Percentiles rank a stretch among this genome's conserved stretches.
These are phyloP conservation scores for Pisolithus thermaeus DNA, from an alignment of 1,284 basidiomycete species.

Conservation along the genomic window DNA sequence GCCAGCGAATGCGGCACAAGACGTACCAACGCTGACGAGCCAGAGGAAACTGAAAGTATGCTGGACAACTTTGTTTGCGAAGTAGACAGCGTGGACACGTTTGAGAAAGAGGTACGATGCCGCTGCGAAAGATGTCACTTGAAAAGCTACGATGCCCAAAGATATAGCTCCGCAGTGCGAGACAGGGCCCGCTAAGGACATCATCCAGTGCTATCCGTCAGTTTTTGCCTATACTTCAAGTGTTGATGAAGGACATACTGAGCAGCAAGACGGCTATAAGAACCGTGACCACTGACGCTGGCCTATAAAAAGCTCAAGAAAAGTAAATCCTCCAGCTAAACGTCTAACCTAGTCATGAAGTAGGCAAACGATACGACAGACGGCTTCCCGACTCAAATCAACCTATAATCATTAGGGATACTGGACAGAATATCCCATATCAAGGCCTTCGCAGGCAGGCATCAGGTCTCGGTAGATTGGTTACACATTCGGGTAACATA, in stretches of 20 bases:
- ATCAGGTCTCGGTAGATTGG: slow-evolving; percentile 3
- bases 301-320: slow-evolving; percentile 11
- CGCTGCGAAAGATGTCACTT: slow-evolving; percentile 17
- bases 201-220: background rate
- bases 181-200: slow-evolving; percentile 18
- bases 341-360: slow-evolving; percentile 21
- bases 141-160: slow-evolving; percentile 13
- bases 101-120: slow-evolving; percentile 29
- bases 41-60: slow-evolving; percentile 22
- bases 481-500: background rate
- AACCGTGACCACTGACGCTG: slow-evolving; percentile 13
- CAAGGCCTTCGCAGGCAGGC: slow-evolving; percentile 14
- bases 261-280: slow-evolving; percentile 13
- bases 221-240: background rate
- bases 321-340: background rate
- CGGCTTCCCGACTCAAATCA: slow-evolving; percentile 11
- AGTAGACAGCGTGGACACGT: slow-evolving; percentile 26
- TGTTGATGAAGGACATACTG: slow-evolving; percentile 11
- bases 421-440: slow-evolving; percentile 24
- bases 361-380: slow-evolving; percentile 20
- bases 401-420: slow-evolving; percentile 13
- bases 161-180: slow-evolving; percentile 13
- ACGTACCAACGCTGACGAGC: slow-evolving; percentile 18
- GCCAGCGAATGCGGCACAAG: slow-evolving; percentile 13
- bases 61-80: slow-evolving; percentile 10